Evolutionary conservation across 371 early-diverging fungal genomes (phyloP).

Genomic region (Blakeslea trispora): DNA sequence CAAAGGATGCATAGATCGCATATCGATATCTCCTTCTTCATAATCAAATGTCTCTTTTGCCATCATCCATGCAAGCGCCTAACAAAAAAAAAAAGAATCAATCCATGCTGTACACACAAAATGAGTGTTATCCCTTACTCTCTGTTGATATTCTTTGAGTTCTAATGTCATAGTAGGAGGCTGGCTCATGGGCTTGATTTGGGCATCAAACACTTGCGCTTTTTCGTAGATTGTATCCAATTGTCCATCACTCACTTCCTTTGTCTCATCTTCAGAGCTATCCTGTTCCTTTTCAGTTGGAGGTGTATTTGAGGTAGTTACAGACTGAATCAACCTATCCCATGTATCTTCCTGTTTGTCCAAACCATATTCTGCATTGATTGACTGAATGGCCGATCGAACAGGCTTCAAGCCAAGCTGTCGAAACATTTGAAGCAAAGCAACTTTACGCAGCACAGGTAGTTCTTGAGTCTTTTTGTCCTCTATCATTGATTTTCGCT

Average conservation of each 20-base stretch:
- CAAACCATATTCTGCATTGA: slow-evolving; percentile 16
- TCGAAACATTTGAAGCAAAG: slow-evolving; percentile 46
- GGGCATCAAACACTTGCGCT: slow-evolving; percentile 57
- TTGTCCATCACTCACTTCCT: slow-evolving; percentile 58
- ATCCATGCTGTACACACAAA: too few relatives aligned
- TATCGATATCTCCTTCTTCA: slow-evolving; percentile 33
- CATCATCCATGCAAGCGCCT: slow-evolving; percentile 65
- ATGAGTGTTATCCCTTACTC: too few relatives aligned
- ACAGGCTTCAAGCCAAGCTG: slow-evolving; percentile 42
- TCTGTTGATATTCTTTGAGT: slow-evolving; percentile 67
- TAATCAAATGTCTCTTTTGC: slow-evolving; percentile 50
- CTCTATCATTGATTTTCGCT: slow-evolving; percentile 4
- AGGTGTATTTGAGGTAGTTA: slow-evolving; percentile 1
- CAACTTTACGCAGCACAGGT: slow-evolving; percentile 39
- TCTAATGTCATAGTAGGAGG: slow-evolving; percentile 50
- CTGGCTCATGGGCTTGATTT: slow-evolving; percentile 53
- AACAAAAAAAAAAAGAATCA: background rate
- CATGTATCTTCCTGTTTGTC: slow-evolving; percentile 22
- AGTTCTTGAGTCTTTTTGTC: slow-evolving; percentile 24
- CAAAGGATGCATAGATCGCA: slow-evolving; percentile 61
- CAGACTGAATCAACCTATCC: slow-evolving; percentile 32
- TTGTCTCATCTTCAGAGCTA: slow-evolving; percentile 36
- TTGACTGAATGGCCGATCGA: slow-evolving; percentile 36
- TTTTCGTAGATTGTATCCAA: slow-evolving; percentile 65
- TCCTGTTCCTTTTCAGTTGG: slow-evolving; percentile 10